Evolutionary conservation across 768 basidiomycete species (phyloP).

Genomic region (Mycena indigotica): DNA sequence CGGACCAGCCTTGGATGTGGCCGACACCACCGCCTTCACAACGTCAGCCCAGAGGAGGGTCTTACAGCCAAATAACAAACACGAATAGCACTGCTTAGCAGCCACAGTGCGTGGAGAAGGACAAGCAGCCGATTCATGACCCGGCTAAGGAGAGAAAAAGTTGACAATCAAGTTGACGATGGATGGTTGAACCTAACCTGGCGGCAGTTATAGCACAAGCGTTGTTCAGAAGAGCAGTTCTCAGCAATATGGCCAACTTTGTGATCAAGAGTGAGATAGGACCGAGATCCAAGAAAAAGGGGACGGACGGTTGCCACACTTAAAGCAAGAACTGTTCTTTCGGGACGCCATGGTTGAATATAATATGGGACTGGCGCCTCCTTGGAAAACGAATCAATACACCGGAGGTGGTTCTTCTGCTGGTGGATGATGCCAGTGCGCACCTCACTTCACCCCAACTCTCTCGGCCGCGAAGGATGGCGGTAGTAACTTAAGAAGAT

Average conservation of each 20-base stretch:
- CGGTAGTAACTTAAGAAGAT: conserved; percentile 23
- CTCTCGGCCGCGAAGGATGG: conserved; percentile 55
- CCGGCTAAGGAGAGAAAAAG: conserved; percentile 44
- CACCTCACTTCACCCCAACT: conserved; percentile 78
- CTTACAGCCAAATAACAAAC: conserved; percentile 28
- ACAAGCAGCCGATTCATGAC: conserved; percentile 88
- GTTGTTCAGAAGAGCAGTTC: conserved; percentile 84
- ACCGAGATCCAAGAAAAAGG: conserved; percentile 16
- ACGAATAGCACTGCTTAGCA: conserved; percentile 91
- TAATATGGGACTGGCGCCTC: too few species aligned
- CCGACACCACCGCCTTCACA: conserved; percentile 69
- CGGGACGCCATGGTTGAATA: conserved; percentile 24
- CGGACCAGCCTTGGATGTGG: conserved; percentile 64
- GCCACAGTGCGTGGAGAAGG: conserved; percentile 80
- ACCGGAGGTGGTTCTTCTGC: not conserved
- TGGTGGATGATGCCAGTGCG: not conserved
- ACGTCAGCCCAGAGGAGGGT: not conserved
- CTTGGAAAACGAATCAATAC: too few species aligned
- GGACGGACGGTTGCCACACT: conserved; percentile 86
- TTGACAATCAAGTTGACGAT: not conserved
- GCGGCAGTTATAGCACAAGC: conserved; percentile 93
- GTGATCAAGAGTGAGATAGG: conserved; percentile 18
- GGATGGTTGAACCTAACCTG: conserved; percentile 36
- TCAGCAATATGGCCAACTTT: conserved; percentile 92
- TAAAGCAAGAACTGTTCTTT: conserved; percentile 68